Percentiles rank a stretch among this genome's conserved stretches.
Conservation (phyloP, 257 asterid genomes). For the Solanum rostratum region DNA sequence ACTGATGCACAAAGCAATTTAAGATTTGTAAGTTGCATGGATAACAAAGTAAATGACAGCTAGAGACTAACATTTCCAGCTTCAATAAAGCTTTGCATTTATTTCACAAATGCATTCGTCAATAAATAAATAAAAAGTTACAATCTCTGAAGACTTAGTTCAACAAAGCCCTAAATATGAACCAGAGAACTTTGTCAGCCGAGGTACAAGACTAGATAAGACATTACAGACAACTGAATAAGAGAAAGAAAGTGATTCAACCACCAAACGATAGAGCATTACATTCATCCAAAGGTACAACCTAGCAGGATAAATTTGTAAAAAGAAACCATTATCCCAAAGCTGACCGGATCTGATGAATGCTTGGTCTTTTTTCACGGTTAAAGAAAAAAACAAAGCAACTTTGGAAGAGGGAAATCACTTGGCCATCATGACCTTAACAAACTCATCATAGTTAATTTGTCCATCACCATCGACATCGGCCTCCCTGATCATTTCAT, state of each 20-base stretch:
- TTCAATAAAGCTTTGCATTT: neutral
- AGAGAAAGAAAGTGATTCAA: slow-evolving; percentile 12
- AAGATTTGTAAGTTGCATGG: neutral
- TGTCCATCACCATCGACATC: slow-evolving; percentile 60
- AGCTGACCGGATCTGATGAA: neutral
- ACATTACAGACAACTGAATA: neutral
- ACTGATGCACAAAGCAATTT: neutral
- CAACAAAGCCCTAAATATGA: neutral
- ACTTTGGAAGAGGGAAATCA: slow-evolving; percentile 12
- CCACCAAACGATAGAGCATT: slow-evolving; percentile 23
- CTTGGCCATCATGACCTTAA: slow-evolving; percentile 64
- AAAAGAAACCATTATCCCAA: slow-evolving; percentile 11
- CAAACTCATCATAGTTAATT: slow-evolving; percentile 51
- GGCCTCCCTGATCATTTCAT: slow-evolving; percentile 57
- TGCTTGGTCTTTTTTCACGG: slow-evolving; percentile 3
- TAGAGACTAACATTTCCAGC: neutral
- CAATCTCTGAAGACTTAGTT: neutral
- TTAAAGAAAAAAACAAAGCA: neutral
- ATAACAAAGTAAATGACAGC: neutral
- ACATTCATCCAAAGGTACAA: slow-evolving; percentile 10
- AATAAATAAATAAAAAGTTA: neutral
- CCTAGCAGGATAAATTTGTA: slow-evolving; percentile 12
- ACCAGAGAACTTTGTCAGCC: neutral
- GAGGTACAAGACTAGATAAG: neutral
- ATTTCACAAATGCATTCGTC: neutral